Base-by-base conservation (phyloP, 306 rosid species). In the Sphenostylis stenocarpa region DNA sequence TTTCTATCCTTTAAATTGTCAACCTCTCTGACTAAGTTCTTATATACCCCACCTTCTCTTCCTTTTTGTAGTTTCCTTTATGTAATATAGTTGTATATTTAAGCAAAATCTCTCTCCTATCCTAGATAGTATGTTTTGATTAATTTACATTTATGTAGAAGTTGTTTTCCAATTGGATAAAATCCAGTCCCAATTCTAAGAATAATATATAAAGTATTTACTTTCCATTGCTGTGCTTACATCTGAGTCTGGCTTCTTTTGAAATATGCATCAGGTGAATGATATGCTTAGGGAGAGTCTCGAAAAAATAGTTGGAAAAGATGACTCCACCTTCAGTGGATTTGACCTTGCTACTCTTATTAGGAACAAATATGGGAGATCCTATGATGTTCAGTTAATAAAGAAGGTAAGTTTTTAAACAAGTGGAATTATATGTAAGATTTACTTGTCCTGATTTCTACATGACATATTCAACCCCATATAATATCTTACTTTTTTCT, bases 311-410 rank as follows among this genome's bases (percentile, higher is more conserved):
- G 96, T 88, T 52, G 98, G 98, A 12, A 76, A 62, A 64, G 97
- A 95, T 87, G 98, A 95, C 84, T 92, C 98, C 17, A 24, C 77
- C 19, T 95, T 95, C 63, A 92, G 89, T 77, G 98, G 98, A 70
- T 80, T 95, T 79, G 98, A 95, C 80, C 90, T 95, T 70, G 98
- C 98, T 70, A 95, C 92, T 77, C 93, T 95, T 67, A 92, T 95
- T 20, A 83, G 98, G 89, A 89, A 92, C 73, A 95, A 90, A 87
- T 92, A 95, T 73, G 98, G 97, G 41, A 95, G 81, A 82, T 95
- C 98, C 55, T 95, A 94, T 43, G 98, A 95, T 76, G 98, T 95
- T 73, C 97, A 87, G 48, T 86, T 95, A 44, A 92, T 95, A 73
- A 95, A 95, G 86, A 92, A 95, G 98, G 98, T 95, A 56, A 55